These are phyloP conservation scores for Arthrobotrys conoides DNA, from an alignment of 2,329 filamentous ascomycete species.

Conservation along the genomic window DNA sequence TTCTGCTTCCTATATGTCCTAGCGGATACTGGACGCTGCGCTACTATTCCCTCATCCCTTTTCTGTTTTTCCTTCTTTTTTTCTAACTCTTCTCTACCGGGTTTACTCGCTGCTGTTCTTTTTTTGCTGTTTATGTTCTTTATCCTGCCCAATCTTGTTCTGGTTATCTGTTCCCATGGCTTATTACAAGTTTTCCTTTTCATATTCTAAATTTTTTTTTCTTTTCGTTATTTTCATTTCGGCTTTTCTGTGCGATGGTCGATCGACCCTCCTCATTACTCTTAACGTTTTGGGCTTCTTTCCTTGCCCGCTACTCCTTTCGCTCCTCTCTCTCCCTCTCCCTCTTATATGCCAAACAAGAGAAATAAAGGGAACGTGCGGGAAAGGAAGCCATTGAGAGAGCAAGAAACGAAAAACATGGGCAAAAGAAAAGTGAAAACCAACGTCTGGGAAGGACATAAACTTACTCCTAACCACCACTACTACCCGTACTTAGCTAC, in stretches of 20 bases:
- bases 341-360: neutral
- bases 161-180: slow-evolving; percentile 7
- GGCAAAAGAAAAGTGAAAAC: neutral
- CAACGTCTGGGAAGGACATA: neutral
- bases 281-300: neutral
- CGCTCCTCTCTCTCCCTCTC: neutral
- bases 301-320: neutral
- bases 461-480: neutral
- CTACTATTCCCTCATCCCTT: neutral
- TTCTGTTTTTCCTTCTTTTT: neutral
- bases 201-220: neutral
- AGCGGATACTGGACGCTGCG: slow-evolving; percentile 11
- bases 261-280: neutral
- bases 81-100: neutral
- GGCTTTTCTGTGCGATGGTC: neutral
- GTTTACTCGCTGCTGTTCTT: slow-evolving; percentile 3
- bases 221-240: slow-evolving; percentile 11
- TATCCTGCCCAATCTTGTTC: slow-evolving; percentile 1
- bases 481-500: neutral
- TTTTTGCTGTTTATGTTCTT: slow-evolving; percentile 12
- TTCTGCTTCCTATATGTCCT: neutral
- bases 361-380: neutral
- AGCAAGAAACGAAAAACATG: neutral
- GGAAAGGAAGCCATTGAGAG: neutral
- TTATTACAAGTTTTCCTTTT: slow-evolving; percentile 10